Conservation (phyloP, 495 filamentous ascomycete species). For the Penicillium odoratum region DNA sequence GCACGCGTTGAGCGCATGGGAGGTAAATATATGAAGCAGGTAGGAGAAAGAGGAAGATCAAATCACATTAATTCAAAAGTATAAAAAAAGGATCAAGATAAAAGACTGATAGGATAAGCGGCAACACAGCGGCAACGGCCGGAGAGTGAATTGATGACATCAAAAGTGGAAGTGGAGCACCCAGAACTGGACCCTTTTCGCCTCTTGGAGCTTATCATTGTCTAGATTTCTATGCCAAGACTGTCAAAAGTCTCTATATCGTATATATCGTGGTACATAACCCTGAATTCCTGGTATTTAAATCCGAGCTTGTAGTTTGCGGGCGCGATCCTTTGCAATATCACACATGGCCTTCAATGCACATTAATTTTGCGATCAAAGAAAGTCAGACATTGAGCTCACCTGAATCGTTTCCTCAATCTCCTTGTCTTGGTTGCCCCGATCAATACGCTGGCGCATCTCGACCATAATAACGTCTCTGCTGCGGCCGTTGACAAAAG, state of each 20-base stretch:
- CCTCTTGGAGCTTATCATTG: conserved; percentile 4
- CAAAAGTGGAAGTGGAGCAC: conserved; percentile 27
- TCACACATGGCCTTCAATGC: conserved; percentile 65
- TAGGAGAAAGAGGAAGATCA: conserved; percentile 6
- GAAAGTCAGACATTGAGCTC: conserved; percentile 16
- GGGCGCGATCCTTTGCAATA: conserved; percentile 64
- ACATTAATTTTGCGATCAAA: neutral
- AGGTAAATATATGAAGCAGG: conserved; percentile 2
- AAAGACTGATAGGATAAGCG: conserved; percentile 22
- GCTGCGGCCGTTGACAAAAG: conserved; percentile 84
- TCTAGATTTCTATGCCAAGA: neutral
- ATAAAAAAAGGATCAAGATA: conserved; percentile 10
- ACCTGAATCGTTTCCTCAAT: conserved; percentile 77
- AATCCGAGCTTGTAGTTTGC: conserved; percentile 45
- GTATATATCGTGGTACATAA: conserved; percentile 9
- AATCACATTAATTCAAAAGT: conserved; percentile 3
- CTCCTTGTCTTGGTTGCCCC: conserved; percentile 66
- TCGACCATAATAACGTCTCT: conserved; percentile 77
- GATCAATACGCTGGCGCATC: conserved; percentile 74
- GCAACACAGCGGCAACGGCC: conserved; percentile 24
- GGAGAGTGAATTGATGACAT: conserved; percentile 30
- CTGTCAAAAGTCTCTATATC: neutral
- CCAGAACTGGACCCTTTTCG: conserved; percentile 13
- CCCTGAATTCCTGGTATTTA: conserved; percentile 16
- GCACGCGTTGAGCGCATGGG: conserved; percentile 18